Base-by-base conservation (phyloP, 129 eudicot species). In the Tagetes patula region DNA sequence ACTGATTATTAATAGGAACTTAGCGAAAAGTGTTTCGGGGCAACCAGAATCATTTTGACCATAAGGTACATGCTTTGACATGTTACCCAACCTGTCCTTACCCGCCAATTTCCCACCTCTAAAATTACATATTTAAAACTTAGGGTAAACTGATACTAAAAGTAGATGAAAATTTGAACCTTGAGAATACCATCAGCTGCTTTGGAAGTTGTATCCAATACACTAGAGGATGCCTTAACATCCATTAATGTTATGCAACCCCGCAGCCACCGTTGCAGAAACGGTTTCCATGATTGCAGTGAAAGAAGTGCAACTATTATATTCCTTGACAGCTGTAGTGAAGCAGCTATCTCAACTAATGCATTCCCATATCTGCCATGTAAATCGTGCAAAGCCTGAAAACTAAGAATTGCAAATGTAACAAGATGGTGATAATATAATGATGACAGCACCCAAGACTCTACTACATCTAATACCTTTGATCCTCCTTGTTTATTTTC, bases 231-330 rank as follows among this genome's bases (percentile, higher is more conserved):
- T 11, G 80, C 69, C 59, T 85, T 87, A 20, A 79, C 73, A 75
- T 89, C 86, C 80, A 79, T 79, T 34, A 82, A 71, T 42, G 60
- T 53, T 70, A 84, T 67, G 80, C 79, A 76, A 41, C 86, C 83
- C 71, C 60, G 81, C 80, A 95, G 46, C 99, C 99, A 95, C 69
- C 84, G 83, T 79, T 81, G 81, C 87, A 95, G 79, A 77, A 95
- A 90, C n/a, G 91, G 84, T 79, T 95, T 91, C 97, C 97, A 95
- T 8, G 99, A 95, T 72, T 95, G 96, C 77, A 90, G 77, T 59
- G 94, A 88, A 50, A 95, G 81, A 78, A 85, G 74, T 55, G 94
- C 96, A 54, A 95, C 77, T 63, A 88, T 71, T 74, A 83, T 74
- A 71, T 90, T 95, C 75, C 99, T 88, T 60, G 97, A 90, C 27